Conservation (phyloP, 2,329 filamentous ascomycete species). For the Microsporum ferrugineum region DNA sequence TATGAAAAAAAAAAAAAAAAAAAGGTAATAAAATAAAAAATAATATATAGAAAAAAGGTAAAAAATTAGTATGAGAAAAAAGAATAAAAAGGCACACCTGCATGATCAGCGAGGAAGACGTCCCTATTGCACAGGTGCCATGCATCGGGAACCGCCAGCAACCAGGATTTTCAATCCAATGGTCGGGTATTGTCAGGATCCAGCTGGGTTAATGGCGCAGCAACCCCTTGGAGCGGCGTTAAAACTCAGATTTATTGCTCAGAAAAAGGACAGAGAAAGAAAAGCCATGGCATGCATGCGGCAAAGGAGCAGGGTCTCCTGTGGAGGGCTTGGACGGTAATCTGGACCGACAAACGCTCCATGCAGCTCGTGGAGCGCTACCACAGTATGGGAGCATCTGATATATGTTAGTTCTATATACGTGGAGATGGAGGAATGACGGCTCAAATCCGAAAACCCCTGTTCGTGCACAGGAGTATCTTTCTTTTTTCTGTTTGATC, state of each 20-base stretch:
- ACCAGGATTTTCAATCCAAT: background rate
- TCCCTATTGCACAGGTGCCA: background rate
- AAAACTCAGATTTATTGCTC: slow-evolving; percentile 2
- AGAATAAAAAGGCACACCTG: background rate
- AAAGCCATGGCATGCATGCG: slow-evolving; percentile 2
- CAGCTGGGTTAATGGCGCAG: background rate
- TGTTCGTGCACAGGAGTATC: background rate
- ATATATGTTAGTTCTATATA: slow-evolving; percentile 1
- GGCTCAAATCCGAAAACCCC: background rate
- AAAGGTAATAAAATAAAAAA: background rate
- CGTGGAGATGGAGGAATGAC: background rate
- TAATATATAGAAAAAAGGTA: background rate
- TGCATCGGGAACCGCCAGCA: background rate
- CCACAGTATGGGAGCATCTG: slow-evolving; percentile 1
- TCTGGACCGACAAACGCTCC: slow-evolving; percentile 1
- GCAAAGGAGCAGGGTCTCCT: background rate
- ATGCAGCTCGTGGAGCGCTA: slow-evolving; percentile 4
- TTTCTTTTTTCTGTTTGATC: background rate
- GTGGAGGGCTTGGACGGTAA: slow-evolving; percentile 2
- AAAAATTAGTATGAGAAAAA: background rate
- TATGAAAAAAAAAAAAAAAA: background rate
- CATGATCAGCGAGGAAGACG: background rate
- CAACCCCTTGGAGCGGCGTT: slow-evolving; percentile 1
- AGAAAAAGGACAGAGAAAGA: background rate
- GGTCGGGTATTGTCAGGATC: background rate